phyloP scores from a whole-genome alignment of 177 flowering plant species.

The Tripterygium wilfordii region DNA sequence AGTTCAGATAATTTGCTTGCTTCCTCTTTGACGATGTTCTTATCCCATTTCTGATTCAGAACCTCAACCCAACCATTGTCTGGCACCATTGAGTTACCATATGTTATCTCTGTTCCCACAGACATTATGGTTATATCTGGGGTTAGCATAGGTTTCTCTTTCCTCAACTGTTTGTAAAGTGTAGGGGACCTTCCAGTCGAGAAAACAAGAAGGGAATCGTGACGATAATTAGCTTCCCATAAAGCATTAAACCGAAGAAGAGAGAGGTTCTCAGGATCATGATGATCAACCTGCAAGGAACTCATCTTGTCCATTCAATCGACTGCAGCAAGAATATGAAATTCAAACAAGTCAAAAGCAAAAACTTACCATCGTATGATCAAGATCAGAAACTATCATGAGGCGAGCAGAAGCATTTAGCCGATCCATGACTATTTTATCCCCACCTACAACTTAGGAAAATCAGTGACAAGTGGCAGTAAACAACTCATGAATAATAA shows the following conservation, averaged over 20 bases:
- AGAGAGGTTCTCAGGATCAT: slow-evolving; percentile 78
- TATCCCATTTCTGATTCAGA: slow-evolving; percentile 87
- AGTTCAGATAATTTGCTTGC: slow-evolving; percentile 73
- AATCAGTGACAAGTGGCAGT: too few relatives aligned
- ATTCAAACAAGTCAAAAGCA: not conserved
- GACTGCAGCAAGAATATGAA: not conserved
- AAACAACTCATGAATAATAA: too few relatives aligned
- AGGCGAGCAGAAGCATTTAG: slow-evolving; percentile 57
- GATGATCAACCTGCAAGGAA: slow-evolving; percentile 86
- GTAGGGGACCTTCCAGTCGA: slow-evolving; percentile 96
- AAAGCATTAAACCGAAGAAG: slow-evolving; percentile 90
- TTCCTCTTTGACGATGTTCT: slow-evolving; percentile 67
- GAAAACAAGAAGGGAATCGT: slow-evolving; percentile 86
- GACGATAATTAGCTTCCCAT: slow-evolving; percentile 86
- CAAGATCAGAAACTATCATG: slow-evolving; percentile 97
- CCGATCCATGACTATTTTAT: slow-evolving; percentile 49
- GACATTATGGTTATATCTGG: slow-evolving; percentile 98
- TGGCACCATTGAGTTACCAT: slow-evolving; percentile 83
- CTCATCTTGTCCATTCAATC: slow-evolving; percentile 3
- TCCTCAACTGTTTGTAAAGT: slow-evolving; percentile 82
- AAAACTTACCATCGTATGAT: slow-evolving; percentile 79
- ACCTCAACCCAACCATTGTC: slow-evolving; percentile 84
- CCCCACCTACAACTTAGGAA: too few relatives aligned
- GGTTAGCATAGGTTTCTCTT: slow-evolving; percentile 93
- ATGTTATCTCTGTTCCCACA: slow-evolving; percentile 97